Evolutionary conservation across 2,329 filamentous ascomycete species (phyloP).

Genomic region (Ophiosphaerella korrae): DNA sequence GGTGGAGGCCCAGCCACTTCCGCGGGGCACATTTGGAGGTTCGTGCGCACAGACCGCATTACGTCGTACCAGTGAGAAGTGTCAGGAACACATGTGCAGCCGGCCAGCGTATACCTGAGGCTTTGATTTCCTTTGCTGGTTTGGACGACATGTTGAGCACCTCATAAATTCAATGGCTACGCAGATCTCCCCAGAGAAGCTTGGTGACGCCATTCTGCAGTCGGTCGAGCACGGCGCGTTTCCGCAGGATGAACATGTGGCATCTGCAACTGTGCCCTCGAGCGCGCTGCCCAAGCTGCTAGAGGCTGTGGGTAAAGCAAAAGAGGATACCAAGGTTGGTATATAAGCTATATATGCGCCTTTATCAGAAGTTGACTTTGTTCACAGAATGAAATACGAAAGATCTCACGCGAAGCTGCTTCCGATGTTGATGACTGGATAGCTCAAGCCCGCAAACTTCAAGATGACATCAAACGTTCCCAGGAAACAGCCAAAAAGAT

Average conservation of each 20-base stretch:
- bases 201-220: slow-evolving; percentile 67
- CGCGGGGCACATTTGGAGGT: slow-evolving; percentile 21
- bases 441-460: slow-evolving; percentile 78
- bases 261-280: slow-evolving; percentile 58
- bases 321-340: slow-evolving; percentile 59
- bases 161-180: slow-evolving; percentile 31
- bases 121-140: neutral
- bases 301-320: slow-evolving; percentile 57
- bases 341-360: neutral
- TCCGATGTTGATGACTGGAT: slow-evolving; percentile 87
- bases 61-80: slow-evolving; percentile 5
- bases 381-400: slow-evolving; percentile 70
- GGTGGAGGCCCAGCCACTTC: slow-evolving; percentile 16
- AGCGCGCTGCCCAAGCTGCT: slow-evolving; percentile 57
- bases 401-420: slow-evolving; percentile 76
- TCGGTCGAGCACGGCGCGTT: slow-evolving; percentile 64
- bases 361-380: slow-evolving; percentile 8
- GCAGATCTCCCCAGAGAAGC: slow-evolving; percentile 38
- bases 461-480: slow-evolving; percentile 82
- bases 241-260: slow-evolving; percentile 61
- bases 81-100: slow-evolving; percentile 11
- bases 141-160: slow-evolving; percentile 19
- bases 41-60: slow-evolving; percentile 9
- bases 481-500: slow-evolving; percentile 81
- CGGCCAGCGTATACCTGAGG: slow-evolving; percentile 6